Evolutionary conservation across 148 eudicot genomes (phyloP).

Genomic region (Rhododendron williamsianum): DNA sequence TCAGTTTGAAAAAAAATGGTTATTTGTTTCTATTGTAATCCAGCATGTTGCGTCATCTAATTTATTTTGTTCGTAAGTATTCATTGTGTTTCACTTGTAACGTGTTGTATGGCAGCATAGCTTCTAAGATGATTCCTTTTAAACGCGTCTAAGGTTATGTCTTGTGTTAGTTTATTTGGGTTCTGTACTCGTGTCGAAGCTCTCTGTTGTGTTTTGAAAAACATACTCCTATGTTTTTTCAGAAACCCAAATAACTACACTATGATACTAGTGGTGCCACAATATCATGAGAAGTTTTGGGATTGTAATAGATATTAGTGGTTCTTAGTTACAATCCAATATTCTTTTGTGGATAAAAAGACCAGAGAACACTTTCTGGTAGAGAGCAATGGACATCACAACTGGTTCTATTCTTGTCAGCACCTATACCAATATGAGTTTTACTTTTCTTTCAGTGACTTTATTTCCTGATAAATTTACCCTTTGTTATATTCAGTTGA

Average conservation of each 20-base stretch:
- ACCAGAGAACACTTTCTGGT: too few species aligned
- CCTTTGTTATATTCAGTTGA: slow-evolving; percentile 43
- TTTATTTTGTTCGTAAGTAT: not conserved
- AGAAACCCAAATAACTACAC: not conserved
- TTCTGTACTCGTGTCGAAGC: not conserved
- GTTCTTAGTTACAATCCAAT: not conserved
- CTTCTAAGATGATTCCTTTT: not conserved
- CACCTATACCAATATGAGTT: not conserved
- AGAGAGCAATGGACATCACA: not conserved
- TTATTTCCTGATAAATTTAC: not conserved
- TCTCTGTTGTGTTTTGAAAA: not conserved
- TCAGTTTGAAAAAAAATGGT: not conserved
- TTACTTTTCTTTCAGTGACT: not conserved
- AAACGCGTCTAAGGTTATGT: not conserved
- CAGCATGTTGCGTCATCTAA: not conserved
- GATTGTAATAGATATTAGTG: not conserved
- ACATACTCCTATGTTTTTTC: not conserved
- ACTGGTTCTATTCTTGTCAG: not conserved
- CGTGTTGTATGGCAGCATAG: not conserved
- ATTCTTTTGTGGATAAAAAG: not conserved
- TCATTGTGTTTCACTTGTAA: not conserved
- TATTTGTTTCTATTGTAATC: not conserved
- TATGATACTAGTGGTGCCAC: not conserved
- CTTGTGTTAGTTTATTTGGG: not conserved
- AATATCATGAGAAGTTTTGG: not conserved